Evolutionary conservation across 1,284 basidiomycete species (phyloP), one percentile per base, ranked within the genome.

Genomic region (Pisolithus thermaeus): DNA sequence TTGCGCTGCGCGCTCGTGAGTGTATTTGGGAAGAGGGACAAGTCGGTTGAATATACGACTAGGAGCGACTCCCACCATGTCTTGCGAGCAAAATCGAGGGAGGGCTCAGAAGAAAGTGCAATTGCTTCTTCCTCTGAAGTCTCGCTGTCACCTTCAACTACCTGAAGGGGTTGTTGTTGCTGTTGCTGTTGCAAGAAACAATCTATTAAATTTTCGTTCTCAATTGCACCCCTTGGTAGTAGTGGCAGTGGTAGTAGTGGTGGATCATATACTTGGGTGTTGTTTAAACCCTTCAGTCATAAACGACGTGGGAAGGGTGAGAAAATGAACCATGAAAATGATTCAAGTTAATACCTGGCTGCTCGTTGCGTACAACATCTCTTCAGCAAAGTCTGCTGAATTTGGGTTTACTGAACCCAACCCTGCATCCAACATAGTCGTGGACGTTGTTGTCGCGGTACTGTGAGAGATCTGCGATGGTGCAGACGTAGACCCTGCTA

Each of bases 11-110:
- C 64, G 23, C 68, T 51, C 5, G 73, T 67, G 36, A 80, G 61
- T 37, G 64, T 49, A 47, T 64, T 68, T 44, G 61, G 58, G 50
- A 60, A 64, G n/a, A 56, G 53, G 40, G 67, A 59, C 43, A 63
- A 62, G 22, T 72, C 69, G 36, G 70, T 58, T 8, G 42, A 12
- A 64, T 88, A 88, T 8, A 83, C 61, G 25, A 71, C 70, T 35
- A 87, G 66, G 23, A 90, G 71, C 4, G 76, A 79, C 60, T 89
- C 88, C 83, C 84, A 90, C 87, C 87, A 89, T 32, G 80, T 81
- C 70, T 84, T 80, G 49, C 84, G 83, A 27, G 74, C 72, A 63
- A 85, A 87, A 44, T 76, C 74, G 27, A 84, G 65, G 12, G 83
- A 83, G 7, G 85, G 86, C 54, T 80, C 78, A 46, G 70, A 61